These are phyloP conservation scores for Zoysia matrella DNA, from an alignment of 202 grass and related monocot species.

Conservation along the genomic window DNA sequence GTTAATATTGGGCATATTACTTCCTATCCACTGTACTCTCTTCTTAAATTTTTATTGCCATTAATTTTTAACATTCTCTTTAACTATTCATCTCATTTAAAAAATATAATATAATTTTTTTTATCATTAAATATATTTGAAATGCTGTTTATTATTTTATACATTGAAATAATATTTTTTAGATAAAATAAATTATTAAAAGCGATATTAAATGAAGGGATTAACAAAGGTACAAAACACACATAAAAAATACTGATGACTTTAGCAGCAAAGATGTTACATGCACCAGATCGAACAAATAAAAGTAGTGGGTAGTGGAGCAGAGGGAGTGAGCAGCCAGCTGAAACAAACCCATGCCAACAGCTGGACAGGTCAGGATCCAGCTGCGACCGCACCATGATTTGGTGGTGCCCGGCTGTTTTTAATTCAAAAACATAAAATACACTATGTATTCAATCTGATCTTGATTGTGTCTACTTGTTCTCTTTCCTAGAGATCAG, in stretches of 20 bases:
- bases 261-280: constrained; percentile 4
- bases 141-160: no score
- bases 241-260: neutral
- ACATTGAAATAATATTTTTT: no score
- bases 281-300: constrained; percentile 30
- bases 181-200: no score
- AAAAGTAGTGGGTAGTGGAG: constrained; percentile 46
- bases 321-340: constrained; percentile 20
- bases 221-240: neutral
- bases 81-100: no score
- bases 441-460: neutral
- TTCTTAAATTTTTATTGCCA: no score
- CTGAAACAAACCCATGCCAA: constrained; percentile 50
- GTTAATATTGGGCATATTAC: no score
- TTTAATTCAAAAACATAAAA: constrained; percentile 13
- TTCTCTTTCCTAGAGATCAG: neutral
- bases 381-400: constrained; percentile 55
- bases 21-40: no score
- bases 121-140: no score
- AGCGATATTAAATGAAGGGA: no score
- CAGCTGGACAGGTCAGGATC: constrained; percentile 53
- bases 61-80: no score
- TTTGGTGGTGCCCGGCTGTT: constrained; percentile 39
- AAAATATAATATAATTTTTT: no score
- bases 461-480: neutral